Conservation (phyloP, 495 filamentous ascomycete genomes). For the Neurospora intermedia region DNA sequence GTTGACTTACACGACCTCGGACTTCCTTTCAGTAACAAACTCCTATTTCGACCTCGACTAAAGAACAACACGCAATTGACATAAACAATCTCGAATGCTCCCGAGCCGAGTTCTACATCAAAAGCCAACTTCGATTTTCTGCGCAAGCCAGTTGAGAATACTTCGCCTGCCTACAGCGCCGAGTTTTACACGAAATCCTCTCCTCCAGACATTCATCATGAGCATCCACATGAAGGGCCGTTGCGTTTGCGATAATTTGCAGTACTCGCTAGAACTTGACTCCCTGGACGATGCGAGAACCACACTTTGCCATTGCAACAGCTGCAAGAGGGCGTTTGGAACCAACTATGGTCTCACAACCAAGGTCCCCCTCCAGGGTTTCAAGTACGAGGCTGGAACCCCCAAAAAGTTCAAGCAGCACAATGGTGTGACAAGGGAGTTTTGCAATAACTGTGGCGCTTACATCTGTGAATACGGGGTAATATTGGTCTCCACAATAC, state of each 20-base stretch:
- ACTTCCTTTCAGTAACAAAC: not conserved
- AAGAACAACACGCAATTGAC: not conserved
- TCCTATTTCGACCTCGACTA: not conserved
- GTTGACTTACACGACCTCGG: not conserved
- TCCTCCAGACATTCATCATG: slow-evolving; percentile 2
- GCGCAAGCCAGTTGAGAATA: not conserved
- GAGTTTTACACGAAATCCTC: not conserved
- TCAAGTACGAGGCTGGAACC: slow-evolving; percentile 12
- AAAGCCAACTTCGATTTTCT: not conserved
- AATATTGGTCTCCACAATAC: slow-evolving; percentile 4
- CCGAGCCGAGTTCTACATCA: not conserved
- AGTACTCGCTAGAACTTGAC: slow-evolving; percentile 12
- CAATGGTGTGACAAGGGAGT: slow-evolving; percentile 38
- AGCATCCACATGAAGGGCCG: slow-evolving; percentile 10
- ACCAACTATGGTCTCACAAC: slow-evolving; percentile 52
- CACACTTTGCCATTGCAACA: slow-evolving; percentile 54
- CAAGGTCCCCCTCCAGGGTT: slow-evolving; percentile 32
- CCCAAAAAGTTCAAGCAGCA: slow-evolving; percentile 17
- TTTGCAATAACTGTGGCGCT: slow-evolving; percentile 52
- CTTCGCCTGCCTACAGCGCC: not conserved
- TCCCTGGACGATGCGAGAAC: slow-evolving; percentile 40
- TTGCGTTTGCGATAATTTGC: slow-evolving; percentile 13
- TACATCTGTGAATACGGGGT: slow-evolving; percentile 56
- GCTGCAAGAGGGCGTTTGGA: slow-evolving; percentile 55
- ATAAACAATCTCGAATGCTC: not conserved